phyloP scores from a whole-genome alignment of 495 filamentous ascomycete genomes.

The Neurospora intermedia region DNA sequence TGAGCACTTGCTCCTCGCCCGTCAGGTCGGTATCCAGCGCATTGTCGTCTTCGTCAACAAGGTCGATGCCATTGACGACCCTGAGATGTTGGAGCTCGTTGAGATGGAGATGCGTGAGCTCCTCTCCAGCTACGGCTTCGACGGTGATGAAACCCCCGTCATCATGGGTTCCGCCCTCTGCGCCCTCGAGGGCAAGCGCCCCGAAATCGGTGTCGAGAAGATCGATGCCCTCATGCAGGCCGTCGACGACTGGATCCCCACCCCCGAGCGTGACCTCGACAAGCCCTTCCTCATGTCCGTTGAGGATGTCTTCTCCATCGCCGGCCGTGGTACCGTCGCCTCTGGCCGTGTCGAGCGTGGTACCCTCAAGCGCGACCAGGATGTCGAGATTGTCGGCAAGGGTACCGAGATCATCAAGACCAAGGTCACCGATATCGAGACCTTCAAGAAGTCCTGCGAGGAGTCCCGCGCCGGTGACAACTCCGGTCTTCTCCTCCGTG shows the following conservation, averaged over 20 bases:
- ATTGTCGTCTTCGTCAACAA: conserved; percentile 99
- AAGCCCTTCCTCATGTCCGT: conserved; percentile 99
- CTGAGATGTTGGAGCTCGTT: conserved; percentile 98
- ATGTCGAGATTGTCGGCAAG: conserved; percentile 90
- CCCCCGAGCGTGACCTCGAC: conserved; percentile 77
- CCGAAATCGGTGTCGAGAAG: conserved; percentile 75
- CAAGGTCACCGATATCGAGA: conserved; percentile 98
- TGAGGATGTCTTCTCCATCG: conserved; percentile 97
- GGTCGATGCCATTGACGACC: conserved; percentile 90
- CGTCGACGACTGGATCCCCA: conserved; percentile 94
- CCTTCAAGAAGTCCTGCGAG: conserved; percentile 97
- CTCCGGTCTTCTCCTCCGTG: conserved; percentile 93
- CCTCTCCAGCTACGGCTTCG: conserved; percentile 83
- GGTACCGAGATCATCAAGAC: conserved; percentile 72
- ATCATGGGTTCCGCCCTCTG: conserved; percentile 93
- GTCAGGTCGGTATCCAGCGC: conserved; percentile 94
- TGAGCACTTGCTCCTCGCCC: conserved; percentile 94
- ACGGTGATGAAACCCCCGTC: conserved; percentile 95
- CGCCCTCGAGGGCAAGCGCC: conserved; percentile 77
- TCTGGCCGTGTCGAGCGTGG: conserved; percentile 97
- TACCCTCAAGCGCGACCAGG: conserved; percentile 76
- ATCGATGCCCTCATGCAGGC: conserved; percentile 82
- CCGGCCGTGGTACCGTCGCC: conserved; percentile 92
- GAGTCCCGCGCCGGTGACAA: conserved; percentile 93
- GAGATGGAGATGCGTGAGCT: conserved; percentile 99